Percentiles rank a stretch among this genome's conserved stretches.
These are phyloP conservation scores for Fusarium falciforme DNA, from an alignment of 2,329 filamentous ascomycete species.

Conservation along the genomic window DNA sequence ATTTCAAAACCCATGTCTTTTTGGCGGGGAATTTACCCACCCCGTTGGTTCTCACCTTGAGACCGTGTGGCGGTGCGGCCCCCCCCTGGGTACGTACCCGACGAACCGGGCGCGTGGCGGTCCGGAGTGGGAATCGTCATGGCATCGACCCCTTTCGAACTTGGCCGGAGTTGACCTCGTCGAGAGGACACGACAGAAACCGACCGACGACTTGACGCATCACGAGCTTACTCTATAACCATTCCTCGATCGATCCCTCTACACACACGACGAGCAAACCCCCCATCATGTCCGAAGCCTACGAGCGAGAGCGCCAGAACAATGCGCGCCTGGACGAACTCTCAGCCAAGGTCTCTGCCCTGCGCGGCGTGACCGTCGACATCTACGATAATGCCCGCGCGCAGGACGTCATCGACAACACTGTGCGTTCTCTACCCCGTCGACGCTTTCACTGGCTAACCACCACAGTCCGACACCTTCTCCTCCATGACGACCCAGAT, in stretches of 20 bases:
- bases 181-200: background rate
- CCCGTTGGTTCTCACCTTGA: conserved; percentile 2
- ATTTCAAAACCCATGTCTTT: background rate
- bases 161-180: conserved; percentile 10
- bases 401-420: conserved; percentile 88
- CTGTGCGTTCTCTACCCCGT: conserved; percentile 61
- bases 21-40: conserved; percentile 14
- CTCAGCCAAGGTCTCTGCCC: conserved; percentile 87
- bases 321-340: conserved; percentile 94
- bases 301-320: conserved; percentile 89
- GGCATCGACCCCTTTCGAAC: conserved; percentile 32
- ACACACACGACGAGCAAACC: background rate
- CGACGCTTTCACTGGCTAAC: background rate
- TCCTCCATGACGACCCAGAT: conserved; percentile 85
- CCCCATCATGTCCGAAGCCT: conserved; percentile 75
- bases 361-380: conserved; percentile 94
- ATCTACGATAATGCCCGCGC: conserved; percentile 96
- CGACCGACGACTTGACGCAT: background rate
- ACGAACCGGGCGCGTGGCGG: conserved; percentile 22
- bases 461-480: conserved; percentile 82
- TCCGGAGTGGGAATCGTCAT: conserved; percentile 21
- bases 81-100: conserved; percentile 24
- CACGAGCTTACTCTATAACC: background rate
- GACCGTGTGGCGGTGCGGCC: conserved; percentile 22
- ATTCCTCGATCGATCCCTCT: background rate